These are phyloP conservation scores for Candida nemodendra DNA, from an alignment of 805 yeast species.

Conservation along the genomic window DNA sequence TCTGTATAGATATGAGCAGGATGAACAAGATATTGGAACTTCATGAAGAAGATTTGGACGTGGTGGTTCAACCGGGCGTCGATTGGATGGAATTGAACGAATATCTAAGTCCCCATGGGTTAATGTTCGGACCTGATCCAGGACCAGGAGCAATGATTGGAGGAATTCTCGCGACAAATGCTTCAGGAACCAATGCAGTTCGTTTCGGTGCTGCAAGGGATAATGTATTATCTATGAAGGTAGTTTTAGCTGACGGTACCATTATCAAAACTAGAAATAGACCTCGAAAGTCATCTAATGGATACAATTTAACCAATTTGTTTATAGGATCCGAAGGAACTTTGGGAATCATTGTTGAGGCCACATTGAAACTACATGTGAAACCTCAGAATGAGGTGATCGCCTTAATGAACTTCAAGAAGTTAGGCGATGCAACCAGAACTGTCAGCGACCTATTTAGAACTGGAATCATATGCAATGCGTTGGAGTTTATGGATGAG, in stretches of 20 bases:
- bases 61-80: slow-evolving; percentile 76
- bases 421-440: slow-evolving; percentile 67
- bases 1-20: slow-evolving; percentile 57
- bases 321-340: slow-evolving; percentile 82
- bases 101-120: slow-evolving; percentile 44
- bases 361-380: slow-evolving; percentile 66
- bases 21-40: slow-evolving; percentile 59
- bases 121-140: slow-evolving; percentile 72
- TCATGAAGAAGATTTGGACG: slow-evolving; percentile 65
- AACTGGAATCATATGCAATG: slow-evolving; percentile 65
- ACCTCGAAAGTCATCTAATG: slow-evolving; percentile 77
- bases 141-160: slow-evolving; percentile 81
- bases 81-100: slow-evolving; percentile 73
- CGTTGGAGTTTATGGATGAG: slow-evolving; percentile 72
- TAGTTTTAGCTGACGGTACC: slow-evolving; percentile 80
- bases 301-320: slow-evolving; percentile 73
- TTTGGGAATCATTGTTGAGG: slow-evolving; percentile 74
- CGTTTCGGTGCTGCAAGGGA: slow-evolving; percentile 79
- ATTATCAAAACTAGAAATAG: slow-evolving; percentile 70
- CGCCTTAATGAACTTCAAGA: slow-evolving; percentile 65
- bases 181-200: slow-evolving; percentile 79
- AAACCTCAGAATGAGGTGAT: slow-evolving; percentile 66
- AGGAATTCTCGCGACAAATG: slow-evolving; percentile 73
- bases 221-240: slow-evolving; percentile 64
- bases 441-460: slow-evolving; percentile 63